Evolutionary conservation across 116 monocot genomes (phyloP), one percentile per base, ranked within the genome.

Genomic region (Iris pallida): DNA sequence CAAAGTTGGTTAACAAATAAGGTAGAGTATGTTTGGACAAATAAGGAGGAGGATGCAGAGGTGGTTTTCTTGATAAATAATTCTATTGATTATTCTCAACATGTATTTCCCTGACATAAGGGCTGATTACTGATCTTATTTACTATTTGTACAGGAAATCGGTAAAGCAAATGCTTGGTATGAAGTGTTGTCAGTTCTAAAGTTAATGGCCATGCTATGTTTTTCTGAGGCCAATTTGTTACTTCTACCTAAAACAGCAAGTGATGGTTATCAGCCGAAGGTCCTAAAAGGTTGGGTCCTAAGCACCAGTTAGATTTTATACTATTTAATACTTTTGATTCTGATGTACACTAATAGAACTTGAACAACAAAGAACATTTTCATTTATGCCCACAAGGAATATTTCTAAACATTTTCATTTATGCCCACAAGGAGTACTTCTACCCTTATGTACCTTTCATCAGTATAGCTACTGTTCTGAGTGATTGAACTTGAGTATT

Each of bases 151-250:
- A 56, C 73, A 90, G 86, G 82, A 81, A 66, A 86, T 90, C 8
- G 46, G 46, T 45, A 89, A 87, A 42, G 44, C 78, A 68, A 74
- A 83, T 85, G 93, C 76, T 20, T 89, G 93, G 93, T 93, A 93
- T 59, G 93, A 93, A 80, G 80, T 87, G 11, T 49, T 93, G 13
- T 93, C 93, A 47, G 82, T 93, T 73, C 66, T 93, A 55, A 90
- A 93, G 47, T 74, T 93, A 56, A 93, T 93, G 90, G 81, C 86
- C n/a, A 76, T 80, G 73, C 68, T 93, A 61, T 84, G 82, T 66
- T 84, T 93, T 41, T 84, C 78, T 53, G 80, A 89, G 73, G 87
- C 84, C 42, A 87, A 93, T 75, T 59, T 62, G 7, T 73, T 93
- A 53, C 84, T 93, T 72, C 83, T 89, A 70, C 86, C 84, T 45